Base-by-base conservation (phyloP, 129 eudicot genomes). In the Flaveria brownii region DNA sequence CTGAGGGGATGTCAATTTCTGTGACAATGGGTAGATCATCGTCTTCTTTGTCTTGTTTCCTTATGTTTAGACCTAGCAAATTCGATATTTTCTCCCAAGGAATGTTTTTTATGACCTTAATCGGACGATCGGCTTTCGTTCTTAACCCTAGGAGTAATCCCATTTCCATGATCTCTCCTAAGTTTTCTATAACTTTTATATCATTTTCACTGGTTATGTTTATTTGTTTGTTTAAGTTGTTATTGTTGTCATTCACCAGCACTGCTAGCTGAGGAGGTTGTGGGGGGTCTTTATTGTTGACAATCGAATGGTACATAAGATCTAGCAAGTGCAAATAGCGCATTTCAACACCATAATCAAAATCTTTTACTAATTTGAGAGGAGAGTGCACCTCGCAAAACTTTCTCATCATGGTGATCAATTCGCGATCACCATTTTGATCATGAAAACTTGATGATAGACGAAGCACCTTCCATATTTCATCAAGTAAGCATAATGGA, bases 381-480 rank as follows among this genome's bases (percentile, higher is more conserved):
- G 90, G 90, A 67, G 86, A 83, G 26, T 80, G 84, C 2, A 47
- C 82, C 68, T 81, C 71, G 47, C 88, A 84, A 63, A 86, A 84
- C 47, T 57, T 55, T 28, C 25, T 52, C 70, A 80, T 17, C 74
- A 74, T 75, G 0, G 72, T 22, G 10, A 64, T 41, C 57, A 83
- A 68, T 46, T 68, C 71, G 3, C 4, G 9, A 18, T 68, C 73
- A 46, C 33, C 78, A n/a, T 79, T 73, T 22, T 61, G 33, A 23
- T 68, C 46, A 0, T 41, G 30, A 33, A 9, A 71, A 11, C 4
- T 30, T 17, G 64, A 63, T 41, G 79, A 63, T 14, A 30, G 41
- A 14, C 52, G 36, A 49, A 83, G 60, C 60, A 36, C 23, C 41
- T 82, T 71, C 78, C 39, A 46, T 60, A 86, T 78, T 30, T 77